Conservation (phyloP, 1,284 basidiomycete species). For the Heterobasidion occidentale region DNA sequence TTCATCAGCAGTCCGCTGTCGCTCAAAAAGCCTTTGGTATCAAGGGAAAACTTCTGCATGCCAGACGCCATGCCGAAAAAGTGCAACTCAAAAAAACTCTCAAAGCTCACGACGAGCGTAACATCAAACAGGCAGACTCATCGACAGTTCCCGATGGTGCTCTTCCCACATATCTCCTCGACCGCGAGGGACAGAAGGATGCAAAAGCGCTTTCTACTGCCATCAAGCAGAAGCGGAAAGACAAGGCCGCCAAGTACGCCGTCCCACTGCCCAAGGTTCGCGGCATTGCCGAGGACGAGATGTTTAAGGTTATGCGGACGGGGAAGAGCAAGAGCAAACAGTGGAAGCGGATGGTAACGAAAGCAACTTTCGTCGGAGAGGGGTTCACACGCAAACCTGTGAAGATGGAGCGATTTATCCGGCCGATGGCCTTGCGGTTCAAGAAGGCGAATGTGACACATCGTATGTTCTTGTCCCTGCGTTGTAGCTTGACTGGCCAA, state of each 20-base stretch:
- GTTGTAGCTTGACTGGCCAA: slow-evolving; percentile 2
- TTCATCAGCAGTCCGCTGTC: slow-evolving; percentile 80
- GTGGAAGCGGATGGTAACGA: slow-evolving; percentile 99
- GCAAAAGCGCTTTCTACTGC: slow-evolving; percentile 97
- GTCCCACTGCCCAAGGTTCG: slow-evolving; percentile 96
- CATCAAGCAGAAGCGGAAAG: slow-evolving; percentile 98
- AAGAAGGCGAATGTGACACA: slow-evolving; percentile 99
- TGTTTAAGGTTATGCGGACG: slow-evolving; percentile 99
- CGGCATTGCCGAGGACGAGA: slow-evolving; percentile 98
- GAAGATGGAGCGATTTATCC: slow-evolving; percentile 97
- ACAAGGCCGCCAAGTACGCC: slow-evolving; percentile 97
- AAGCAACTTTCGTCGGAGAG: slow-evolving; percentile 98
- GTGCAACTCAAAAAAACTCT: slow-evolving; percentile 99
- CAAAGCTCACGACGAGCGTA: slow-evolving; percentile 97
- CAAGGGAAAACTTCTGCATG: slow-evolving; percentile 97
- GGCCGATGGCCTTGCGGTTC: slow-evolving; percentile 95
- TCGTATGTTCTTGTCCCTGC: slow-evolving; percentile 49
- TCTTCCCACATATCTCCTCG: slow-evolving; percentile 90
- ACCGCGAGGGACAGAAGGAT: slow-evolving; percentile 95
- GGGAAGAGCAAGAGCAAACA: slow-evolving; percentile 96
- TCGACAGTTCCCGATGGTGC: slow-evolving; percentile 82
- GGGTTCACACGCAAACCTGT: slow-evolving; percentile 98
- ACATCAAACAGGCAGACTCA: slow-evolving; percentile 90
- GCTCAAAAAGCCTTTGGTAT: slow-evolving; percentile 95
- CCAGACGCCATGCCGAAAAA: slow-evolving; percentile 94